phyloP scores from a whole-genome alignment of 352 stramenopile species.

The Globisporangium takayamanum region DNA sequence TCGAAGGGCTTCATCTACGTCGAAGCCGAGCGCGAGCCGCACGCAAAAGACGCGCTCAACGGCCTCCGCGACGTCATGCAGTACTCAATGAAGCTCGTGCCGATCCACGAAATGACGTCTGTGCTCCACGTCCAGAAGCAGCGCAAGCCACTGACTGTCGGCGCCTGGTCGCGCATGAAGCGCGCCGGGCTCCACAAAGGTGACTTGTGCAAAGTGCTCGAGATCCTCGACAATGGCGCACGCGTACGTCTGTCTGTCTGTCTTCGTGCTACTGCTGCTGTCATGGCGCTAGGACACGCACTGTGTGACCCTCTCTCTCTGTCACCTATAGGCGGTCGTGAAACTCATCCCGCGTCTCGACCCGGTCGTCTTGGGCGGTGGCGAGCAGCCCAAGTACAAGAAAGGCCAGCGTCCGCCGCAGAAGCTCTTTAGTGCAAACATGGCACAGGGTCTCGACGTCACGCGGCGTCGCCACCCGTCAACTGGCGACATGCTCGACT shows the following conservation, averaged over 20 bases:
- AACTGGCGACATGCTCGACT: slow-evolving; percentile 84
- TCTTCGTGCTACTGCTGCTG: background rate
- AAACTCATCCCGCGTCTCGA: slow-evolving; percentile 84
- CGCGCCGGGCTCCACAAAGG: slow-evolving; percentile 83
- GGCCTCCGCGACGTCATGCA: slow-evolving; percentile 79
- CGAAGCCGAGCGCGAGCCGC: slow-evolving; percentile 79
- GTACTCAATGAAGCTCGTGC: slow-evolving; percentile 87
- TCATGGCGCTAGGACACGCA: background rate
- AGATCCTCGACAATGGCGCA: slow-evolving; percentile 82
- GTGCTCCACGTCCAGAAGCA: slow-evolving; percentile 85
- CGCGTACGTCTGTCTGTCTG: slow-evolving; percentile 25
- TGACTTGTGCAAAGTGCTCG: slow-evolving; percentile 83
- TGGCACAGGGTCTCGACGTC: slow-evolving; percentile 58
- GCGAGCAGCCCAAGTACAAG: slow-evolving; percentile 84
- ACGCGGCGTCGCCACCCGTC: slow-evolving; percentile 62
- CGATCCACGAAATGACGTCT: slow-evolving; percentile 87
- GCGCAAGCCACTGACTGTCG: slow-evolving; percentile 71
- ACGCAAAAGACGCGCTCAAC: slow-evolving; percentile 80
- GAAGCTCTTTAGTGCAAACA: slow-evolving; percentile 74
- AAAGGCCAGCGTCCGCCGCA: slow-evolving; percentile 83
- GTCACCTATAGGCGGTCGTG: slow-evolving; percentile 47
- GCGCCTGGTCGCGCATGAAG: slow-evolving; percentile 83
- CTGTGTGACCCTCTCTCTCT: background rate
- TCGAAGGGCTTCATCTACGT: slow-evolving; percentile 90
- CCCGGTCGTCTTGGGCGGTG: slow-evolving; percentile 60